These are phyloP conservation scores for Aureobasidium vineae DNA, from an alignment of 2,329 filamentous ascomycete genomes.

Conservation along the genomic window DNA sequence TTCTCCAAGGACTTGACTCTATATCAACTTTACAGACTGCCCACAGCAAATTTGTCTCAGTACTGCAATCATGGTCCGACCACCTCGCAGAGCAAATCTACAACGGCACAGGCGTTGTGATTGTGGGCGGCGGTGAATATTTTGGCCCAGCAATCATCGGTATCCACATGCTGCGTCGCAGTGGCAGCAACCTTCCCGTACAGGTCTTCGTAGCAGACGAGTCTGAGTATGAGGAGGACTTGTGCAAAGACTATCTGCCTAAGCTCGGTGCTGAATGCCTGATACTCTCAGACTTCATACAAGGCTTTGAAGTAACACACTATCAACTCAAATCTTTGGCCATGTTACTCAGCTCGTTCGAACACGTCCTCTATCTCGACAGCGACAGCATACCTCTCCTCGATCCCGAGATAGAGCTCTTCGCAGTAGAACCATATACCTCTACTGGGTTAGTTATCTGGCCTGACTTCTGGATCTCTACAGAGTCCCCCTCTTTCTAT, in stretches of 20 bases:
- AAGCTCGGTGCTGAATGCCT: slow-evolving; percentile 46
- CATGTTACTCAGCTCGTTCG: slow-evolving; percentile 52
- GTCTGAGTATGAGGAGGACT: slow-evolving; percentile 44
- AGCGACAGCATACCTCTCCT: slow-evolving; percentile 49
- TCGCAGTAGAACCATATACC: slow-evolving; percentile 45
- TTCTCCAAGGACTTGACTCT: slow-evolving; percentile 1
- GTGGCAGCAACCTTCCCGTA: slow-evolving; percentile 46
- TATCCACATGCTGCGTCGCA: slow-evolving; percentile 47
- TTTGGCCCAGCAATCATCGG: slow-evolving; percentile 47
- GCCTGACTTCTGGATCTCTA: slow-evolving; percentile 50
- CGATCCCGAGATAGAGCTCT: slow-evolving; percentile 43
- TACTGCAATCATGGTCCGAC: slow-evolving; percentile 22
- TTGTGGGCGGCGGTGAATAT: slow-evolving; percentile 45
- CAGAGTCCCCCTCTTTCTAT: slow-evolving; percentile 43
- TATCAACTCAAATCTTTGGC: slow-evolving; percentile 52
- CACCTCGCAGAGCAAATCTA: slow-evolving; percentile 25
- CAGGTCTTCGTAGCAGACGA: slow-evolving; percentile 47
- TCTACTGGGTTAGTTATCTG: slow-evolving; percentile 46
- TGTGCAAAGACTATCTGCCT: slow-evolving; percentile 46
- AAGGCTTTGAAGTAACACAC: slow-evolving; percentile 31
- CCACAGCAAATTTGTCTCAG: slow-evolving; percentile 20
- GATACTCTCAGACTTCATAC: slow-evolving; percentile 45
- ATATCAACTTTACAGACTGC: slow-evolving; percentile 27
- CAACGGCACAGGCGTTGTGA: slow-evolving; percentile 37
- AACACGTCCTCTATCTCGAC: slow-evolving; percentile 51